Evolutionary conservation across 2,329 filamentous ascomycete species (phyloP).

Genomic region (Botryotinia globosa): DNA sequence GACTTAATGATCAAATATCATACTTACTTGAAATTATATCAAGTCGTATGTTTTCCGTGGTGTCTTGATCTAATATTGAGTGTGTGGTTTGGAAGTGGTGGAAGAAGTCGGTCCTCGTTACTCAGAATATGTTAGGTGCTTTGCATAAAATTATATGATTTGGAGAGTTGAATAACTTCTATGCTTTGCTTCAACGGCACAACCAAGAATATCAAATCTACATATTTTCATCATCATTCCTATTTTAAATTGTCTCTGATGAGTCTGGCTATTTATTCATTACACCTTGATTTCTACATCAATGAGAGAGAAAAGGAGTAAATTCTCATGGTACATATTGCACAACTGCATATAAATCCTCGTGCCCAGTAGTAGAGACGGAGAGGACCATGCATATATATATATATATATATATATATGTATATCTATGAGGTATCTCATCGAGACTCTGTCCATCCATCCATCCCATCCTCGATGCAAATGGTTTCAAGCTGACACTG

Average conservation of each 20-base stretch:
- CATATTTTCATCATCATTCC: conserved; percentile 20
- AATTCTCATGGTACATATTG: background rate
- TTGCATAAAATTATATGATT: conserved; percentile 25
- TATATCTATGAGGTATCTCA: background rate
- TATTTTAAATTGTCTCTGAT: conserved; percentile 19
- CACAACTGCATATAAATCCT: background rate
- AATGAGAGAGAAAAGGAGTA: background rate
- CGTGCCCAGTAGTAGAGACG: background rate
- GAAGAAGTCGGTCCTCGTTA: conserved; percentile 23
- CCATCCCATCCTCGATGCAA: background rate
- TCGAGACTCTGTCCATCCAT: background rate
- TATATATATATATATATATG: background rate
- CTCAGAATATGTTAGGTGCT: conserved; percentile 29
- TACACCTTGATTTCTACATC: background rate
- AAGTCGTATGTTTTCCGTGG: conserved; percentile 19
- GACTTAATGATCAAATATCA: conserved; percentile 22
- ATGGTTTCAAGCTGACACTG: background rate
- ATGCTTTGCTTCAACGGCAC: background rate
- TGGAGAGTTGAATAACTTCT: conserved; percentile 23
- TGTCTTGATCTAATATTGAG: conserved; percentile 22
- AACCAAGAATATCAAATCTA: conserved; percentile 4
- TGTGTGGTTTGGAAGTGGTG: conserved; percentile 17
- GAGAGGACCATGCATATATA: background rate
- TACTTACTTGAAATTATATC: conserved; percentile 29
- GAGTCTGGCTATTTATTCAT: background rate